Evolutionary conservation across 2,329 filamentous ascomycete genomes (phyloP), one percentile per base, ranked within the genome.

Genomic region (Fusarium sp.): DNA sequence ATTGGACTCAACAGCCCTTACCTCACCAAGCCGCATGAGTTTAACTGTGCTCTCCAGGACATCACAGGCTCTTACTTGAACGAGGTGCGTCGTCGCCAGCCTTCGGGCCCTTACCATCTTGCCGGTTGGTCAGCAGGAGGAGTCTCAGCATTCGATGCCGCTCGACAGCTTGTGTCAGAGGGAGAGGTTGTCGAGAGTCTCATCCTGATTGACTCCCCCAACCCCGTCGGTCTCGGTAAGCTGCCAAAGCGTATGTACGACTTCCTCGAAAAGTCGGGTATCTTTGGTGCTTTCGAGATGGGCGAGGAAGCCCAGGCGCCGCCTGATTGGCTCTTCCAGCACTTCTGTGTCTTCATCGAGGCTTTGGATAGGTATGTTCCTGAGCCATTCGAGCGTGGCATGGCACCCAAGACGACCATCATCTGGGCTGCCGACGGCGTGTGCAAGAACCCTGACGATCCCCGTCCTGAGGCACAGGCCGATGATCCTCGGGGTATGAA

Each of bases 401-500:
- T 41, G 38, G 50, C 39, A 2, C 59, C 59, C 4, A 36, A 41
- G 2, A 62, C 59, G 0, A 62, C 59, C 12, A 34, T 62, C 24
- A 62, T 62, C 17, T 62, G 59, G 59, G 59, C 59, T 13, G 42
- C n/a, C 4, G 59, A 62, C 12, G 59, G 59, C 3, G 59, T 62
- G 15, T 62, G 59, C 22, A 62, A 62, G 24, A 57, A 45, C 26
- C 59, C 50, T 2, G 30, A 56, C 9, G 59, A 62, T 20, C 36
- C 28, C 1, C 38, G 59, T 2, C 59, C 59, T 10, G 59, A 62
- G 24, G 28, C 50, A 12, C 59, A 42, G 24, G 20, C 30, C 17
- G 48, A 44, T 5, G 59, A 62, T 20, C 59, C 59, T 18, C 38
- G 50, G 8, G 59, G 50, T 1, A 62, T 62, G 59, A 62, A 56